Evolutionary conservation across 2,329 filamentous ascomycete genomes (phyloP), one percentile per base, ranked within the genome.

Genomic region (Penicillium sp.): DNA sequence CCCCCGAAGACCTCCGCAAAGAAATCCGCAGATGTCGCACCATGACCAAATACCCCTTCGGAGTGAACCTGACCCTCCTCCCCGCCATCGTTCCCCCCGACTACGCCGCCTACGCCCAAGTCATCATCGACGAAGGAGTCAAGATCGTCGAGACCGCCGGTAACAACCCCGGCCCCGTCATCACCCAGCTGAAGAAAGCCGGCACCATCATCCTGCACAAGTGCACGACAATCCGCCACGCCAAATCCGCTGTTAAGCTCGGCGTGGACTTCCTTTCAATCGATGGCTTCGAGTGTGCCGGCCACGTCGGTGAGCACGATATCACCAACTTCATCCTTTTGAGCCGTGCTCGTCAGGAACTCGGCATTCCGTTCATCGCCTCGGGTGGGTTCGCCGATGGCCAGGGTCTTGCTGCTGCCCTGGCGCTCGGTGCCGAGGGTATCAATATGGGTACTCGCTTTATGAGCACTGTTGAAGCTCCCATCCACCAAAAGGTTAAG

Each of bases 391-490:
- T 99, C 71, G 93, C 92, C 13, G 94, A 99, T 73, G 94, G 94
- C 0, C 86, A 96, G 69, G 94, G 94, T 4, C 83, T 99, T 21
- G 94, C 94, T 1, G 94, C 93, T 2, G 94, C 94, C 8, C 80
- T 99, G 66, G 88, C 88, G 40, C 83, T 99, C 13, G 94, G 94
- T 36, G 94, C 94, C 0, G 90, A 91, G 73, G 94, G 94, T 61
- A 87, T 97, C 78, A 99, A 99, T 78, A 99, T 99, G 94, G 94
- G 94, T 57, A 99, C 94, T 10, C 83, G 94, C 41, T 99, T 97
- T 80, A 95, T 99, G 90, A 93, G 89, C 79, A 97, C 94, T 0
- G 82, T 93, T 44, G 94, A 97, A 77, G 87, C 92, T 16, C 94
- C 94, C 0, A 90, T 99, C 62, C 94, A 99, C 78, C 74, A 85